A percentile compares a stretch with the other conserved stretches of the same genome.
Evolutionary conservation across 1,139 yeast genomes (phyloP).

Genomic region (Lodderomyces oxycetoniae): DNA sequence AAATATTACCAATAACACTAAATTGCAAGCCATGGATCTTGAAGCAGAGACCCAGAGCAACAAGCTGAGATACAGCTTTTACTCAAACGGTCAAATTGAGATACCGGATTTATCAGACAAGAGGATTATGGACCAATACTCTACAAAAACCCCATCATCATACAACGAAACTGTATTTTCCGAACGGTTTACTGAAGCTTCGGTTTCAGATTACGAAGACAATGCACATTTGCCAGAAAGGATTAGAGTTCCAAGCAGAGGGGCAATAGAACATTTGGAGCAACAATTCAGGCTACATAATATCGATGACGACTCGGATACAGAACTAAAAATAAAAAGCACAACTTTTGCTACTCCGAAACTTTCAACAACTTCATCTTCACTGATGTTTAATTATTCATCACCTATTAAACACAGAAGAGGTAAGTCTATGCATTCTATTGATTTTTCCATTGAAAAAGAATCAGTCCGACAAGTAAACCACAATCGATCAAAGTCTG

Average conservation of each 20-base stretch:
- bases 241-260: conserved; percentile 32
- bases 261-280: conserved; percentile 26
- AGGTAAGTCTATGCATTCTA: conserved; percentile 37
- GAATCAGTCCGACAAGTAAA: background rate
- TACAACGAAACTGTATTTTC: conserved; percentile 30
- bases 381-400: conserved; percentile 5
- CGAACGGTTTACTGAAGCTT: conserved; percentile 22
- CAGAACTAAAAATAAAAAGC: conserved; percentile 22
- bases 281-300: conserved; percentile 21
- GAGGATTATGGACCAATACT: conserved; percentile 18
- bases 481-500: conserved; percentile 7
- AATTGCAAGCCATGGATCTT: conserved; percentile 14
- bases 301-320: conserved; percentile 26
- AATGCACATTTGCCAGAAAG: conserved; percentile 17
- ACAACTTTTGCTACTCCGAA: conserved; percentile 10
- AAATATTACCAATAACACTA: conserved; percentile 33
- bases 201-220: conserved; percentile 15
- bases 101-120: conserved; percentile 37
- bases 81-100: conserved; percentile 38
- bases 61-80: conserved; percentile 23
- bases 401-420: conserved; percentile 37
- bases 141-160: conserved; percentile 20
- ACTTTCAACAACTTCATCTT: conserved; percentile 9
- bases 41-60: conserved; percentile 11
- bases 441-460: conserved; percentile 22